Evolutionary conservation across 2,329 filamentous ascomycete genomes (phyloP), one percentile per base, ranked within the genome.

Genomic region (Tolypocladium ovalisporum): DNA sequence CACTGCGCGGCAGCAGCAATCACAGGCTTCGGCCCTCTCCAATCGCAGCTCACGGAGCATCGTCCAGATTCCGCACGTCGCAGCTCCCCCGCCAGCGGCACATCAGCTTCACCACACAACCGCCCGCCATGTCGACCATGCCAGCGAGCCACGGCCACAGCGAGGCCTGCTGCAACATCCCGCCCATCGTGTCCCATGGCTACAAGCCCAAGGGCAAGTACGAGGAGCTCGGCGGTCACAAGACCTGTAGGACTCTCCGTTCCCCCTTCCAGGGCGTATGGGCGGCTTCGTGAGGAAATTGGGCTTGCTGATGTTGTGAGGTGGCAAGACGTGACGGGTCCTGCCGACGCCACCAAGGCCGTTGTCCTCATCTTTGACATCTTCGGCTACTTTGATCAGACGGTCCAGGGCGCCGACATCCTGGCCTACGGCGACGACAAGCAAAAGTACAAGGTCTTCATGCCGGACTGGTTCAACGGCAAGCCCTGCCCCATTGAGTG

Each of bases 401-500:
- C 86, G 3, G 61, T 88, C 13, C 86, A 89, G 69, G 87, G 86
- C 29, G 84, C 84, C 61, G 87, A 90, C 65, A 88, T 83, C 63
- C 74, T 87, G 29, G 77, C 82, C 51, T 75, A 74, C 52, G 75
- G 77, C 60, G 77, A 82, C 65, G 67, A 75, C 70, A 79, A 74
- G 72, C 81, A 76, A 70, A 83, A 88, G 67, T 94, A 95, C 77
- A 85, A 85, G 64, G 89, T 96, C 63, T 91, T 92, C 74, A 92
- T 97, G 62, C 92, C 92, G 34, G 92, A 97, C 75, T 93, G 89
- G 80, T 96, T 96, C 76, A 81, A 88, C 59, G 91, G 89, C 69
- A 79, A 82, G 62, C 87, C 89, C 2, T 74, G 73, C 65, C 72
- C 76, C 54, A 78, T 84, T 69, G 76, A 75, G 66, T 72, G 79